A percentile compares a stretch with the other conserved stretches of the same genome.
Evolutionary conservation across 2,329 filamentous ascomycete genomes (phyloP).

Genomic region (Neoarthrinium moseri): DNA sequence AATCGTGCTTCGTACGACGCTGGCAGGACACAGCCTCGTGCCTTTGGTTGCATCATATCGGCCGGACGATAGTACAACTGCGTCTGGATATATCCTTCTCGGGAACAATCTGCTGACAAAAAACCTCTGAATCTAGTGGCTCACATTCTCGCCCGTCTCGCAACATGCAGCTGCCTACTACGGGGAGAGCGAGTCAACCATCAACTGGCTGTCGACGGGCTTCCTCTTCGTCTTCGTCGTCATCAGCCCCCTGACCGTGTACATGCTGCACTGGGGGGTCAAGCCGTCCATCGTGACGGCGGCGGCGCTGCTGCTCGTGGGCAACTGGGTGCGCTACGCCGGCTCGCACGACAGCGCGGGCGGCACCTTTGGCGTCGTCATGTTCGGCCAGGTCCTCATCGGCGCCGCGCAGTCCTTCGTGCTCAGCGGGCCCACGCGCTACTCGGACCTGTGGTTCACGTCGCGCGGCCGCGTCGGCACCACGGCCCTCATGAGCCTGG

Average conservation of each 20-base stretch:
- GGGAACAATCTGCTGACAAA: background rate
- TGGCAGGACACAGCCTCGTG: no score
- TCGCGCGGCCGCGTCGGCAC: constrained; percentile 79
- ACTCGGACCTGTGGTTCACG: constrained; percentile 94
- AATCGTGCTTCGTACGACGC: no score
- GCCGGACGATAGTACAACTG: no score
- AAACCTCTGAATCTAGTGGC: constrained; percentile 64
- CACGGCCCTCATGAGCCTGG: constrained; percentile 79
- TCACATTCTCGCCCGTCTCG: constrained; percentile 86
- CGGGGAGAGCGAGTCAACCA: constrained; percentile 65
- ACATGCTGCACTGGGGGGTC: constrained; percentile 76
- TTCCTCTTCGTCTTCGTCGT: constrained; percentile 84
- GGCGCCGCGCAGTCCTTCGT: constrained; percentile 92
- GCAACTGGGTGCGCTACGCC: constrained; percentile 90
- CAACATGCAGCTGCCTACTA: constrained; percentile 75
- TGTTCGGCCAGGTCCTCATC: constrained; percentile 89
- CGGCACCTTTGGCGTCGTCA: constrained; percentile 71
- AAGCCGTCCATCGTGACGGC: constrained; percentile 74
- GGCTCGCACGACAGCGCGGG: constrained; percentile 54
- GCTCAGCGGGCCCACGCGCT: constrained; percentile 82
- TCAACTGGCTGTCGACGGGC: constrained; percentile 91
- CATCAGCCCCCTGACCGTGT: constrained; percentile 71
- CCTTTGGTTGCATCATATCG: no score
- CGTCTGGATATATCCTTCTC: background rate
- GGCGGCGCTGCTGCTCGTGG: constrained; percentile 70